Evolutionary conservation across 2,329 filamentous ascomycete species (phyloP), one percentile per base, ranked within the genome.

Genomic region (Talaromyces verruculosus): DNA sequence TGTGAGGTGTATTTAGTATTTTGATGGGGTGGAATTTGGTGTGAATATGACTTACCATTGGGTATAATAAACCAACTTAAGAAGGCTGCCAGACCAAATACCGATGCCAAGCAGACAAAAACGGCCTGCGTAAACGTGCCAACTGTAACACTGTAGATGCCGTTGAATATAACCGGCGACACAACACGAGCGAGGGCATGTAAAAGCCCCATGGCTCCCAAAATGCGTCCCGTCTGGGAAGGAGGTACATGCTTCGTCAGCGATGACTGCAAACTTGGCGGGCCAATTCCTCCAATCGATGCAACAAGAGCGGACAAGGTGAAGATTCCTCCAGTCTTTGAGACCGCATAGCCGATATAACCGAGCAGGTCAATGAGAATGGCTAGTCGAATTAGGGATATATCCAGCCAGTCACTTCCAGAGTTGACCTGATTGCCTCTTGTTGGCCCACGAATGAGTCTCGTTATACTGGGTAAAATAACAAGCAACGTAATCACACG

Each of bases 171-270:
- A 0, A 92, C 85, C 0, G 95, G 95, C 0, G 90, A 89, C 13
- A 96, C 76, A 1, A 98, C 88, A 68, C 93, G 84, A 2, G 91
- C 87, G 41, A 97, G 79, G 0, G 92, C 91, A 78, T 98, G 94
- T 66, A 98, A 79, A 68, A 98, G 82, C 0, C 94, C 95, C 17
- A 89, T 90, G 1, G 93, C 93, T 25, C 95, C 95, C 0, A 99
- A 84, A n/a, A 98, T 82, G 75, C 95, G 89, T 0, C 95, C 95
- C 0, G 95, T 89, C 57, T 87, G 86, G 69, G 95, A 91, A 0
- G 88, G 84, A 0, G 93, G 92, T 0, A 98, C 89, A 76, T 98
- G 95, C 75, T 97, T 98, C 22, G 93, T 97, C 61, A 97, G 81
- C 0, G 90, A 86, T 1, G 91, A 89, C 73, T 96, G 92, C 60